phyloP scores from a whole-genome alignment of 2,329 filamentous ascomycete genomes.

The Xylariaceae sp. region DNA sequence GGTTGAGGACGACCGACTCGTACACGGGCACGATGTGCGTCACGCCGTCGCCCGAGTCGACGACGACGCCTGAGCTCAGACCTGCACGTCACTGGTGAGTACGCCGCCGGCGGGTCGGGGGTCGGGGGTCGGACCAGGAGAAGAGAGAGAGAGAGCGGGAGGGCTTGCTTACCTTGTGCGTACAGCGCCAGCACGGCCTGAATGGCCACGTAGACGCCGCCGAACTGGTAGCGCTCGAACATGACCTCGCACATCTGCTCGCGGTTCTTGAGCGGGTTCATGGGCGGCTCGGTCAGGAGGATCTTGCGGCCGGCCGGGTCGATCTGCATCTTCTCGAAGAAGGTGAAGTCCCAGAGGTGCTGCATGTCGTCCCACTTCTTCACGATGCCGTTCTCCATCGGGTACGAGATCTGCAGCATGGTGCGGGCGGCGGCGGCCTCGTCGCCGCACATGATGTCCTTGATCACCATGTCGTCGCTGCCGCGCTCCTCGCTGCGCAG shows the following conservation, averaged over 20 bases:
- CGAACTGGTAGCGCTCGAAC: slow-evolving; percentile 96
- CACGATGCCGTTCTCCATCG: slow-evolving; percentile 99
- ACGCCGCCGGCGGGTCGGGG: neutral
- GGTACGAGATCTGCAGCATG: slow-evolving; percentile 98
- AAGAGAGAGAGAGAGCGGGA: neutral
- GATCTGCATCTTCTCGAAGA: slow-evolving; percentile 92
- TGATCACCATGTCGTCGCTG: slow-evolving; percentile 63
- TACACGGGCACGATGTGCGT: slow-evolving; percentile 98
- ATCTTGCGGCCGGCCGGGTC: slow-evolving; percentile 92
- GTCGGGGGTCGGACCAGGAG: too few species aligned
- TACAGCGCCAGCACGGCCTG: slow-evolving; percentile 95
- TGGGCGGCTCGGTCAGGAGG: slow-evolving; percentile 89
- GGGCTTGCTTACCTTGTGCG: slow-evolving; percentile 65
- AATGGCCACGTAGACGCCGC: slow-evolving; percentile 95
- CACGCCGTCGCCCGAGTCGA: slow-evolving; percentile 96
- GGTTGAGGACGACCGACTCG: slow-evolving; percentile 95
- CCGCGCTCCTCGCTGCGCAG: slow-evolving; percentile 86
- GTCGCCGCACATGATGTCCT: slow-evolving; percentile 99
- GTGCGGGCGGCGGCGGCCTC: slow-evolving; percentile 91
- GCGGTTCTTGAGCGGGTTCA: slow-evolving; percentile 95
- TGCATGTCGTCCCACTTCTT: slow-evolving; percentile 99
- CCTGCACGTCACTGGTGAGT: slow-evolving; percentile 36
- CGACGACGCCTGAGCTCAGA: slow-evolving; percentile 89
- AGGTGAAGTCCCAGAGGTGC: slow-evolving; percentile 98
- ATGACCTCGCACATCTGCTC: slow-evolving; percentile 99